phyloP scores from a whole-genome alignment of 2,329 filamentous ascomycete genomes.

The Paecilomyces sp. region DNA sequence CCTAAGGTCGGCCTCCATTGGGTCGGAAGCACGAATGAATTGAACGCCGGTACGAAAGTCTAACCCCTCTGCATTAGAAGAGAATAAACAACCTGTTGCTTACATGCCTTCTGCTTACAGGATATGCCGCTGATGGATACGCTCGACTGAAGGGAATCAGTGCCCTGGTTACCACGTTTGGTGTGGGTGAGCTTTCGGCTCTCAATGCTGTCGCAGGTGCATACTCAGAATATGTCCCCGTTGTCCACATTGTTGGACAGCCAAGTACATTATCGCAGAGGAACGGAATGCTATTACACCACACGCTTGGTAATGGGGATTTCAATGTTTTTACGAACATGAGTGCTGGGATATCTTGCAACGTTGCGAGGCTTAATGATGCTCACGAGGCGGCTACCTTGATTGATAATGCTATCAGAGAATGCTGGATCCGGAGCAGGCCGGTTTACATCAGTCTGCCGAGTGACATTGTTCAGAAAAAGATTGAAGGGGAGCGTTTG shows the following conservation, averaged over 20 bases:
- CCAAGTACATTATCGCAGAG: slow-evolving; percentile 41
- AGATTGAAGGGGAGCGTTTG: slow-evolving; percentile 64
- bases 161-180: slow-evolving; percentile 65
- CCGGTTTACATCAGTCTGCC: slow-evolving; percentile 52
- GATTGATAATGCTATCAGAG: slow-evolving; percentile 45
- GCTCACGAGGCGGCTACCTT: slow-evolving; percentile 39
- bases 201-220: slow-evolving; percentile 69
- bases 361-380: slow-evolving; percentile 43
- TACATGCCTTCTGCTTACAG: slow-evolving; percentile 19
- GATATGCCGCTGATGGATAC: slow-evolving; percentile 70
- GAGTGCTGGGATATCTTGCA: slow-evolving; percentile 43
- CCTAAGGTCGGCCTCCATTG: slow-evolving; percentile 47
- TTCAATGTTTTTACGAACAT: slow-evolving; percentile 47
- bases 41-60: slow-evolving; percentile 46
- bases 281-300: slow-evolving; percentile 47
- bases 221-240: slow-evolving; percentile 63
- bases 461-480: slow-evolving; percentile 54
- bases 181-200: slow-evolving; percentile 61
- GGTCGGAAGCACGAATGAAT: slow-evolving; percentile 57
- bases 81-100: background rate
- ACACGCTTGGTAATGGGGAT: slow-evolving; percentile 59
- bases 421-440: slow-evolving; percentile 46
- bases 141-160: slow-evolving; percentile 62
- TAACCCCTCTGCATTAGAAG: background rate
- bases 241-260: slow-evolving; percentile 55